Base-by-base conservation (phyloP, 768 basidiomycete genomes). In the Xerocomellus amylosporus region DNA sequence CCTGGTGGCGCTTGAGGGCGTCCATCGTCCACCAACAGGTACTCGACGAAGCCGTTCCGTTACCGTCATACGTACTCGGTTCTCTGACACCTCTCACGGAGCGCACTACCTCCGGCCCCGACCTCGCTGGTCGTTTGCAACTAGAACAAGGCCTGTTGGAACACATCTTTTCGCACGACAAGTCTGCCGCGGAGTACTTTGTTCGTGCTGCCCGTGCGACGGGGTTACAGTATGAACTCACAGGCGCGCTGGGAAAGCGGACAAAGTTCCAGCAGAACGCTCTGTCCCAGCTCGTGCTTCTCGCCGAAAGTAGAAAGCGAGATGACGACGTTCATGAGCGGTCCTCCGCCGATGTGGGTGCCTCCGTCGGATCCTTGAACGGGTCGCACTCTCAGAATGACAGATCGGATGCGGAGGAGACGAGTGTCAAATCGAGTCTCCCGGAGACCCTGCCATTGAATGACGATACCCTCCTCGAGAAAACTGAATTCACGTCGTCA, bases 381-480 rank as follows among this genome's bases (percentile, higher is more conserved):
- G 56, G 44, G 53, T 52, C 57, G 22, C 43, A 28, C 55, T 49
- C 39, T 33, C 56, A 48, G 41, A 50, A 46, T 13, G 58, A 46
- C 22, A 44, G 48, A 42, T 28, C 48, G 24, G 46, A 36, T 7
- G 31, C 42, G 44, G 38, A 41, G 7, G 55, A 49, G 41, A 45
- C 24, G 12, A 26, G 22, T 7, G 49, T 54, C 14, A 55, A 52
- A 40, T 44, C 60, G 9, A 67, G 68, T 49, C 61, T 93, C 26
- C 94, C 96, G n/a, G 85, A 90, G 69, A 85, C 88, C 5, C 71
- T 98, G 26, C 75, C 79, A 2, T 78, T 98, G 44, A 96, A 98
- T 70, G 97, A 98, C 70, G 97, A 99, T 71, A 98, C 95, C 0
- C 79, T 99, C 17, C 80, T 99, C 38, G 97, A 99, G 73, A 85